Percentiles rank a stretch among this genome's conserved stretches.
Conservation (phyloP, 2,329 filamentous ascomycete species). For the Hymenoscyphus salicellus region DNA sequence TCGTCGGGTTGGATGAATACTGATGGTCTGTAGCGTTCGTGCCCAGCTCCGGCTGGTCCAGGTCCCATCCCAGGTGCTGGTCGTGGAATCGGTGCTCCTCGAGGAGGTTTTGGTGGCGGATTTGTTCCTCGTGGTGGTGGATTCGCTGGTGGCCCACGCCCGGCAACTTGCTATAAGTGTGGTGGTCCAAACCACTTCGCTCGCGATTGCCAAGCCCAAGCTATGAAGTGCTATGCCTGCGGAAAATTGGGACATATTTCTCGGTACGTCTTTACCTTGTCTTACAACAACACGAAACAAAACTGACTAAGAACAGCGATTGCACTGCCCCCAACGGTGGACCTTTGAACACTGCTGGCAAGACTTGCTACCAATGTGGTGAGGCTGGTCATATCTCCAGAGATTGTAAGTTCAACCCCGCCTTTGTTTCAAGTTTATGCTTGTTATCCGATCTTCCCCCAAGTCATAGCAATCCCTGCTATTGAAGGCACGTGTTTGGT, state of each 20-base stretch:
- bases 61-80: slow-evolving; percentile 48
- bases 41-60: slow-evolving; percentile 68
- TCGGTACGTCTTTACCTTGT: slow-evolving; percentile 37
- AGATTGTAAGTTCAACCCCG: slow-evolving; percentile 45
- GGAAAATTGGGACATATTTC: slow-evolving; percentile 59
- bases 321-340: slow-evolving; percentile 97
- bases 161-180: slow-evolving; percentile 72
- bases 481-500: neutral
- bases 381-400: slow-evolving; percentile 94
- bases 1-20: slow-evolving; percentile 12
- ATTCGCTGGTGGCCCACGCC: slow-evolving; percentile 66
- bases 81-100: slow-evolving; percentile 64
- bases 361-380: slow-evolving; percentile 98
- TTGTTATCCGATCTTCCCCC: neutral
- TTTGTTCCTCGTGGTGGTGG: slow-evolving; percentile 65
- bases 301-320: slow-evolving; percentile 46
- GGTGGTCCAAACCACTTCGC: slow-evolving; percentile 95
- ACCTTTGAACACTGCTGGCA: slow-evolving; percentile 90
- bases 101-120: slow-evolving; percentile 66
- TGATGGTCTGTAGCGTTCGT: slow-evolving; percentile 61
- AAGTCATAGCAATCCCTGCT: slow-evolving; percentile 6
- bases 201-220: slow-evolving; percentile 89
- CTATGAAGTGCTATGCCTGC: slow-evolving; percentile 78
- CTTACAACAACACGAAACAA: slow-evolving; percentile 1
- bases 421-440: slow-evolving; percentile 5